Percentiles rank a stretch among this genome's conserved stretches.
Conservation (phyloP, 2,329 filamentous ascomycete species). For the Acrocalymma vagum region DNA sequence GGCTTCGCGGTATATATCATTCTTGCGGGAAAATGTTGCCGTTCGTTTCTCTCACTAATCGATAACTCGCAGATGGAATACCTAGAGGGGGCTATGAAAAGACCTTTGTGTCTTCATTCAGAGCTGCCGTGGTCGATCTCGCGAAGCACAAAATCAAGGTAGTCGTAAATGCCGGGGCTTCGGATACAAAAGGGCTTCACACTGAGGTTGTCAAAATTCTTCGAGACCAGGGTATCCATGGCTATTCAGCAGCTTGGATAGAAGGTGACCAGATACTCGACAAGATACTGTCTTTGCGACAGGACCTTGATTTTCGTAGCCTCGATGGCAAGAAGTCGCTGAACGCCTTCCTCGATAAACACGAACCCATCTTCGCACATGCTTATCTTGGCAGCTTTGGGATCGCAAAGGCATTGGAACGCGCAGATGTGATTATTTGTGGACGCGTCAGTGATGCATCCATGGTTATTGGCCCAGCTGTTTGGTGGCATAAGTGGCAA, state of each 20-base stretch:
- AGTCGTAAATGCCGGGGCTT: conserved; percentile 62
- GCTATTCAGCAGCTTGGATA: conserved; percentile 29
- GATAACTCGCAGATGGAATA: conserved; percentile 26
- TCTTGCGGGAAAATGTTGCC: conserved; percentile 43
- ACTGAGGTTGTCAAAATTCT: conserved; percentile 20
- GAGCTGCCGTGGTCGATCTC: conserved; percentile 27
- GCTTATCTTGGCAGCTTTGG: conserved; percentile 15
- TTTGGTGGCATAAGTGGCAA: conserved; percentile 62
- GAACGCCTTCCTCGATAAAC: conserved; percentile 49
- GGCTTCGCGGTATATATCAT: conserved; percentile 41
- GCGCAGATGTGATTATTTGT: conserved; percentile 36
- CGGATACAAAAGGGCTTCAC: conserved; percentile 56
- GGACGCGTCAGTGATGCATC: conserved; percentile 30
- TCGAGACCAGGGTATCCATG: conserved; percentile 16
- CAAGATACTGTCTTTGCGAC: conserved; percentile 42
- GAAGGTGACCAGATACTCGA: conserved; percentile 31
- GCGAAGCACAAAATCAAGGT: conserved; percentile 48
- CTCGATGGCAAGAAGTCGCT: conserved; percentile 44
- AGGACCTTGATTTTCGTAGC: conserved; percentile 50
- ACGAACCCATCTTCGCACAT: conserved; percentile 28
- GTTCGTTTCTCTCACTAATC: no score
- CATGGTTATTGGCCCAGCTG: conserved; percentile 57
- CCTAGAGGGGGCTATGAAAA: conserved; percentile 47
- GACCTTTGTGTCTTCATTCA: conserved; percentile 60
- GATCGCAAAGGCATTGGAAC: conserved; percentile 29